phyloP scores from a whole-genome alignment of 441 rosid species.

The Adansonia grandidieri region DNA sequence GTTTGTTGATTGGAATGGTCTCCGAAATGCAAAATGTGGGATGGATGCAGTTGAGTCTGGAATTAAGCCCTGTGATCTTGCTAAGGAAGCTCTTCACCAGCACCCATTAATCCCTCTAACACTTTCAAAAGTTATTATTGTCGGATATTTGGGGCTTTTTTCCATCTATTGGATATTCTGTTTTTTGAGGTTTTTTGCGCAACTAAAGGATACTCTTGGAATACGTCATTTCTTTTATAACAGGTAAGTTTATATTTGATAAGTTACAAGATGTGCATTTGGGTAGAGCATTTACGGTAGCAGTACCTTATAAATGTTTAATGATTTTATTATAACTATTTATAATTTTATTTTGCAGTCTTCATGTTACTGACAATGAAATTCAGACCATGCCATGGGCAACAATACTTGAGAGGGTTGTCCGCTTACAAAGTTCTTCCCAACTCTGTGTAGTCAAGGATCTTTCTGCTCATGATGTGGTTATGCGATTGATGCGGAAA shows the following conservation, averaged over 20 bases:
- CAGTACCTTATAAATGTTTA: constrained; percentile 3
- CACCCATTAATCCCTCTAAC: constrained; percentile 92
- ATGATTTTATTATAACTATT: constrained; percentile 15
- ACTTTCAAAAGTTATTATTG: constrained; percentile 75
- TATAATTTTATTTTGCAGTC: constrained; percentile 61
- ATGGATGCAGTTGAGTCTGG: constrained; percentile 99
- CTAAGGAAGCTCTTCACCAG: constrained; percentile 85
- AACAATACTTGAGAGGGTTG: constrained; percentile 88
- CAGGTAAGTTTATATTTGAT: constrained; percentile 53
- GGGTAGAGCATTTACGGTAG: not conserved
- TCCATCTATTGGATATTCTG: constrained; percentile 90
- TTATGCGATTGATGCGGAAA: constrained; percentile 97
- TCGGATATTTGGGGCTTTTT: constrained; percentile 88
- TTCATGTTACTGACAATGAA: constrained; percentile 88
- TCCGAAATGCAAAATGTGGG: constrained; percentile 96
- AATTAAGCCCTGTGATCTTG: constrained; percentile 96
- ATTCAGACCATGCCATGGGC: constrained; percentile 97
- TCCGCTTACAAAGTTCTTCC: constrained; percentile 74
- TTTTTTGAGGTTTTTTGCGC: constrained; percentile 90
- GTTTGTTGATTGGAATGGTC: constrained; percentile 97
- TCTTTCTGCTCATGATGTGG: constrained; percentile 90
- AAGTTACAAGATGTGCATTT: constrained; percentile 24
- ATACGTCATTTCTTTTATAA: constrained; percentile 82
- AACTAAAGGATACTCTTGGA: constrained; percentile 77
- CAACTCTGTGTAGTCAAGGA: constrained; percentile 94